Conservation (phyloP, 768 basidiomycete species). For the Lactarius pseudohatsudake region DNA sequence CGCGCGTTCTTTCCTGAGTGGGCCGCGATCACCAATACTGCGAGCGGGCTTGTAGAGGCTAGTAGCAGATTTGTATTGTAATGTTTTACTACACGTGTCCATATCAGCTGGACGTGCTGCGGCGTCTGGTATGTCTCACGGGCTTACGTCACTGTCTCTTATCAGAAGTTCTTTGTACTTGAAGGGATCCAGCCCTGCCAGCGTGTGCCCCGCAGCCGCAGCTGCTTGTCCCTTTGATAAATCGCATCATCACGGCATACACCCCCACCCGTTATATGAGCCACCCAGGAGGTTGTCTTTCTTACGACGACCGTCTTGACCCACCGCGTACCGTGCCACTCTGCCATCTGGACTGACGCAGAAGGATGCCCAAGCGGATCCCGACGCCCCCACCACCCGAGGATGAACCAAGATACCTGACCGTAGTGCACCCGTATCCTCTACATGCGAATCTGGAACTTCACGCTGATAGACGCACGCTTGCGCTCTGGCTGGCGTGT, state of each 20-base stretch:
- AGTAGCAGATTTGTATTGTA: background rate
- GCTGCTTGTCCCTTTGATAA: background rate
- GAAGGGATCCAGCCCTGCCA: background rate
- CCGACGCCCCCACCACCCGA: conserved; percentile 44
- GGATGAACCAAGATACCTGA: conserved; percentile 47
- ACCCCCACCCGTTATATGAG: background rate
- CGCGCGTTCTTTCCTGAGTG: conserved; percentile 24
- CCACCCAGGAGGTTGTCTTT: no score
- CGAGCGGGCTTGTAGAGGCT: conserved; percentile 5
- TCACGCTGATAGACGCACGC: conserved; percentile 38
- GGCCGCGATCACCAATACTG: conserved; percentile 12
- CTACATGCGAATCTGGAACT: conserved; percentile 44
- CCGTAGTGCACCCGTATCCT: conserved; percentile 48
- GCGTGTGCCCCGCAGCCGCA: background rate
- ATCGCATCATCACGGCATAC: background rate
- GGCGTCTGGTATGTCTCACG: background rate
- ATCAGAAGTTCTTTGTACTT: background rate
- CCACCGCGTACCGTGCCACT: background rate
- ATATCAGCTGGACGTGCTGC: no score
- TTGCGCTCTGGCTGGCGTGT: conserved; percentile 46
- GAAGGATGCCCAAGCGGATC: conserved; percentile 43
- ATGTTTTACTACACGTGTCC: background rate
- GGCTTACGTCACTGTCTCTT: background rate
- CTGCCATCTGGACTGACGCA: background rate
- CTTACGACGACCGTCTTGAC: no score